A percentile compares a stretch with the other conserved stretches of the same genome.
phyloP scores from a whole-genome alignment of 163 green algal species.

The Coccomyxa subellipsoidea region DNA sequence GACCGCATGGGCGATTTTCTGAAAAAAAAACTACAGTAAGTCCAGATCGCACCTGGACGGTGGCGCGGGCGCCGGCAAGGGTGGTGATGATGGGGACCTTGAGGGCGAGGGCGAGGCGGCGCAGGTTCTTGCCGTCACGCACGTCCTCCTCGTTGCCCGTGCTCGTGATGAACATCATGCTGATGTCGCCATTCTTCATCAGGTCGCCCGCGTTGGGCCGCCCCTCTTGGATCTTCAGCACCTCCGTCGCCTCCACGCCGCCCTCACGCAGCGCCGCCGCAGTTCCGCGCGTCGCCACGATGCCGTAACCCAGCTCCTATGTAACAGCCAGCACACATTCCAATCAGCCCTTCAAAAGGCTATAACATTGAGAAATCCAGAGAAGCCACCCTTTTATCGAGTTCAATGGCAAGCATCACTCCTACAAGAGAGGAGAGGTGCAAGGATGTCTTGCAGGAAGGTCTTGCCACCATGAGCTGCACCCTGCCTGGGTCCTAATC shows the following conservation, averaged over 20 bases:
- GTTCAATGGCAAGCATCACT: too few species aligned
- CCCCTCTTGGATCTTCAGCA: constrained; percentile 98
- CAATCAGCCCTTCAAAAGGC: not conserved
- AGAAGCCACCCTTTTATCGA: too few species aligned
- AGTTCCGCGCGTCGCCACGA: constrained; percentile 75
- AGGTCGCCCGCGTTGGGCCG: constrained; percentile 85
- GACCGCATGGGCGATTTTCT: too few species aligned
- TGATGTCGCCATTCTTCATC: constrained; percentile 81
- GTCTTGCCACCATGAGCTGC: too few species aligned
- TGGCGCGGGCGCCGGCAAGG: constrained; percentile 78
- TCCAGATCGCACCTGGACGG: constrained; percentile 28
- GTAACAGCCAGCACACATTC: not conserved
- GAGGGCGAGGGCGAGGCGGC: constrained; percentile 79
- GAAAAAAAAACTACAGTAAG: too few species aligned
- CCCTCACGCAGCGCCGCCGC: constrained; percentile 19
- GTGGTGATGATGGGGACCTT: constrained; percentile 95
- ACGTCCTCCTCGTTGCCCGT: constrained; percentile 82
- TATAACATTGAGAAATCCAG: too few species aligned
- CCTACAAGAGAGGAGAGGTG: too few species aligned
- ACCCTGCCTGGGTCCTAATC: too few species aligned
- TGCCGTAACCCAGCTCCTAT: constrained; percentile 79
- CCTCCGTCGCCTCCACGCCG: constrained; percentile 49
- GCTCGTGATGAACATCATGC: constrained; percentile 82
- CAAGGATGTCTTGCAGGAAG: too few species aligned
- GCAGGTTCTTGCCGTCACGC: constrained; percentile 86